A percentile compares a stretch with the other conserved stretches of the same genome.
phyloP scores from a whole-genome alignment of 169 alveolate genomes.

The Plasmodium ovale region DNA sequence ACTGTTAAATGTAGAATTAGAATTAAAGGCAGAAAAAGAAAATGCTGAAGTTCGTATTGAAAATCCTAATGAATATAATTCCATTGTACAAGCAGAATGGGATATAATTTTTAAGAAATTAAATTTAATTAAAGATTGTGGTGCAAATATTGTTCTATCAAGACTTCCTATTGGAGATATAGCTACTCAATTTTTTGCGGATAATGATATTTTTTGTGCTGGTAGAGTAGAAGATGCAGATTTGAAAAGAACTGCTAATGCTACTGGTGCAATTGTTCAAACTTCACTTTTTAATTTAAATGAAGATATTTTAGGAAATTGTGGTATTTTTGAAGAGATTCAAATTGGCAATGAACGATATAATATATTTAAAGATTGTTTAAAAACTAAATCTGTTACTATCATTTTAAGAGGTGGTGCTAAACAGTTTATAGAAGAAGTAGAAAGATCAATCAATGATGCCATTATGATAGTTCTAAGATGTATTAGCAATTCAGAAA shows the following conservation, averaged over 20 bases:
- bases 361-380: conserved; percentile 95
- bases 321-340: conserved; percentile 97
- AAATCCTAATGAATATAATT: conserved; percentile 94
- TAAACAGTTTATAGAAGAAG: conserved; percentile 97
- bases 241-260: conserved; percentile 93
- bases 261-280: conserved; percentile 97
- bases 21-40: conserved; percentile 98
- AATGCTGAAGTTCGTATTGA: conserved; percentile 98
- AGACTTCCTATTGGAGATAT: conserved; percentile 98
- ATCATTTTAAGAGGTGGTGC: conserved; percentile 99
- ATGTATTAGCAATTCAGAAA: conserved; percentile 91
- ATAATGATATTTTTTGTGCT: conserved; percentile 95
- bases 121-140: conserved; percentile 92
- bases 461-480: conserved; percentile 97
- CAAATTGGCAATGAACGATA: conserved; percentile 98
- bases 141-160: conserved; percentile 95
- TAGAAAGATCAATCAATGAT: conserved; percentile 97
- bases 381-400: conserved; percentile 94
- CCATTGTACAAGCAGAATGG: conserved; percentile 99
- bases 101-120: conserved; percentile 95
- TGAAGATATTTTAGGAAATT: conserved; percentile 94
- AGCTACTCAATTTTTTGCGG: conserved; percentile 99
- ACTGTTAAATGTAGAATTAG: conserved; percentile 95
- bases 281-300: conserved; percentile 95
- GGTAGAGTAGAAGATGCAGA: conserved; percentile 98